phyloP scores from a whole-genome alignment of 306 rosid species.

The Cicer yamashitae region DNA sequence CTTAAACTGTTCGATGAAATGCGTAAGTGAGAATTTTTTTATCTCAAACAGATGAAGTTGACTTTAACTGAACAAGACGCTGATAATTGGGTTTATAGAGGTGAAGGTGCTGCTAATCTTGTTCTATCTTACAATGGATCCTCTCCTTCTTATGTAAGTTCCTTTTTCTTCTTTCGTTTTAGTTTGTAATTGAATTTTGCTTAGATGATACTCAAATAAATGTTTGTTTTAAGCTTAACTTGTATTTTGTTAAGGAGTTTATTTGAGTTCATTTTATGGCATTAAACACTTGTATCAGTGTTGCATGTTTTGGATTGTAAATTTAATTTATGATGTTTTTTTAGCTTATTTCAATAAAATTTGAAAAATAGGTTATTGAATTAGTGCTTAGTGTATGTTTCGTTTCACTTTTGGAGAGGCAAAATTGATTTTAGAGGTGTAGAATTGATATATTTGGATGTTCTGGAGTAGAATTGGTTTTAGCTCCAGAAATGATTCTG shows the following conservation, averaged over 20 bases:
- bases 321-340: background rate
- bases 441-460: too few relatives aligned
- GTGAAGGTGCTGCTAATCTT: constrained; percentile 95
- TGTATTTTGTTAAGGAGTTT: background rate
- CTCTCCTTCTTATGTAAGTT: constrained; percentile 69
- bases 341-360: background rate
- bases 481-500: too few relatives aligned
- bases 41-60: constrained; percentile 54
- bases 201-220: background rate
- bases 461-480: too few relatives aligned
- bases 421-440: too few relatives aligned
- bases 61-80: constrained; percentile 65
- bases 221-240: background rate
- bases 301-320: background rate
- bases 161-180: background rate
- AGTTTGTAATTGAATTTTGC: constrained; percentile 14
- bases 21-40: constrained; percentile 10
- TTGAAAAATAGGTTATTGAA: background rate
- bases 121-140: constrained; percentile 83
- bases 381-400: background rate
- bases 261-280: background rate
- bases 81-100: constrained; percentile 82
- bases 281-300: background rate
- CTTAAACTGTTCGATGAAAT: constrained; percentile 40
- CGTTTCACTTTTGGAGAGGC: too few relatives aligned